Percentiles rank a stretch among this genome's conserved stretches.
phyloP scores from a whole-genome alignment of 441 rosid species.

The Populus tomentosa region DNA sequence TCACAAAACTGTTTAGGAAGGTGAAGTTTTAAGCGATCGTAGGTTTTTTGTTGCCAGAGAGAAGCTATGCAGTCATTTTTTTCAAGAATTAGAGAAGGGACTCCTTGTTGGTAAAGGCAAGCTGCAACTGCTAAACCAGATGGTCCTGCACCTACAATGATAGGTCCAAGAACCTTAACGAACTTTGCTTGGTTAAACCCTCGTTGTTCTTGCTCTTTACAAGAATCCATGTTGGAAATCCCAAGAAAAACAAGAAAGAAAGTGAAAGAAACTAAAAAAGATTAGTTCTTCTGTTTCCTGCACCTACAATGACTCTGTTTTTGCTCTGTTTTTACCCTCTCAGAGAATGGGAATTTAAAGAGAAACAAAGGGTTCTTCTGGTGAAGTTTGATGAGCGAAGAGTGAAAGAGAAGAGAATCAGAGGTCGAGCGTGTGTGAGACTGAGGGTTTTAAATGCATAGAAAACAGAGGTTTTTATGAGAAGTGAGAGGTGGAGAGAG shows the following conservation, averaged over 20 bases:
- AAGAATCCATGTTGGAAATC: constrained; percentile 36
- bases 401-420: neutral
- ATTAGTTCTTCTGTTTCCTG: neutral
- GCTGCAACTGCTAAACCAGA: constrained; percentile 84
- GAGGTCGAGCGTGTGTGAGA: neutral
- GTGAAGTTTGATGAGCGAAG: neutral
- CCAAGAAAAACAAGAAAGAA: constrained; percentile 16
- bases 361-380: constrained; percentile 1
- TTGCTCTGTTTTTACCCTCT: constrained; percentile 19
- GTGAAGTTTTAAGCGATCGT: constrained; percentile 87
- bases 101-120: constrained; percentile 51
- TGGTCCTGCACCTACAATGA: constrained; percentile 96
- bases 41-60: constrained; percentile 73
- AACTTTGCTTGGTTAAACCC: constrained; percentile 3
- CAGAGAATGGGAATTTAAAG: neutral
- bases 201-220: constrained; percentile 19
- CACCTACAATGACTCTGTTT: constrained; percentile 22
- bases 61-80: constrained; percentile 76
- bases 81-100: constrained; percentile 73
- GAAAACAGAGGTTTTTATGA: constrained; percentile 22
- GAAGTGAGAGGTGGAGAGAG: constrained; percentile 26
- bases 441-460: constrained; percentile 16
- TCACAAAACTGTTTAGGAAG: constrained; percentile 83
- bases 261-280: neutral
- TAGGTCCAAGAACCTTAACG: constrained; percentile 44